phyloP scores from a whole-genome alignment of 306 rosid species.

The Cicer judaicum region DNA sequence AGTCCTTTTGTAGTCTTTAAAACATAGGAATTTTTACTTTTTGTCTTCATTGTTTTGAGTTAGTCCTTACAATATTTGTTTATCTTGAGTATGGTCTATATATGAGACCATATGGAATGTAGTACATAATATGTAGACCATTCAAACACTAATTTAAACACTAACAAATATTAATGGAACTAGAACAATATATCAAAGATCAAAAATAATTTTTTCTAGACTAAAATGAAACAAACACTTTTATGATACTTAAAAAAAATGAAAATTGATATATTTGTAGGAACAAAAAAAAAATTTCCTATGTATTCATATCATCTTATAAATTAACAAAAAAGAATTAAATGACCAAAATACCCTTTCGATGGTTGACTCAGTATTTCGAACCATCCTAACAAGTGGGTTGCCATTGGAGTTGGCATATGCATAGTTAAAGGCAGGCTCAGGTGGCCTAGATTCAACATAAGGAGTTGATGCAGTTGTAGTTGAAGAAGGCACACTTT shows the following conservation, averaged over 20 bases:
- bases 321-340: background rate
- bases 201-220: no score
- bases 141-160: background rate
- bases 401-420: slow-evolving; percentile 53
- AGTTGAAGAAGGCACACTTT: slow-evolving; percentile 51
- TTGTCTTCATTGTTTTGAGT: background rate
- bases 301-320: background rate
- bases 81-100: background rate
- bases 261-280: background rate
- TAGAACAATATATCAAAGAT: background rate
- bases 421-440: slow-evolving; percentile 57
- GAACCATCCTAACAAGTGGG: slow-evolving; percentile 56
- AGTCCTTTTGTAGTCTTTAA: background rate
- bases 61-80: background rate
- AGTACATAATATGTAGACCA: background rate
- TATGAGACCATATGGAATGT: background rate
- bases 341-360: slow-evolving; percentile 68
- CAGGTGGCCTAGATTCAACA: slow-evolving; percentile 49
- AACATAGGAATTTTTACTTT: background rate
- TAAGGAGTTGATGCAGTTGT: slow-evolving; percentile 51
- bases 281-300: background rate
- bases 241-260: no score
- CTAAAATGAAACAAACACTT: no score
- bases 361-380: slow-evolving; percentile 71
- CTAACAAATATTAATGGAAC: background rate